Base-by-base conservation (phyloP, 352 stramenopile genomes). In the Phytopythium aichiense region DNA sequence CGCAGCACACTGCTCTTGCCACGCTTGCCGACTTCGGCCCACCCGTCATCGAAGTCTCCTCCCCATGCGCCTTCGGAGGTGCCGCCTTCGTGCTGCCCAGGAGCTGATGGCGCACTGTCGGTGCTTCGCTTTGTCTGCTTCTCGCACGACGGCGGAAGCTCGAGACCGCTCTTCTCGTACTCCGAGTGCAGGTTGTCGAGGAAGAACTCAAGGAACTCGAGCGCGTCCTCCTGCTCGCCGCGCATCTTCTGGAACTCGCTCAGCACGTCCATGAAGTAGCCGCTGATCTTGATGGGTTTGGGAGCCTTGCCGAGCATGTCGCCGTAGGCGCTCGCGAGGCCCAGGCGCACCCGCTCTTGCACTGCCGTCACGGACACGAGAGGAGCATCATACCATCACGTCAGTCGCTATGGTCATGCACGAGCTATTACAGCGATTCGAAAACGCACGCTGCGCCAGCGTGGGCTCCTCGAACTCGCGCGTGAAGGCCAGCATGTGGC, bases 171-270 rank as follows among this genome's bases (percentile, higher is more conserved):
- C 38, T 79, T 75, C 45, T 93, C 86, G 62, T 92, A 94, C 61
- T 94, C 86, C 0, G 76, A 86, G 64, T 94, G 86, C 38, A 94
- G 56, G 56, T 91, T 88, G 38, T 94, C 86, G 35, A 94, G 66
- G 61, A 92, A 89, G 64, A 94, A 94, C 61, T 94, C 86, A 35
- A 94, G 73, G 62, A 94, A 94, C 67, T 94, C 86, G 20, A 94
- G 75, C 23, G 86, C 86, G 28, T 94, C 86, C 69, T 94, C 81
- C 57, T 94, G 84, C 42, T 91, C 81, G 42, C 86, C 86, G 12
- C 78, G 79, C 62, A 88, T 89, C 62, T 89, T 91, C 58, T 92
- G 83, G 63, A 94, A 92, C 5, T 82, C 81, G 23, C 81, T 91
- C 20, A 94, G 67, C 25, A 89, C 81, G 56, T 92, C 81, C 68